Conservation (phyloP, 1,139 yeast species). For the Blastobotrys illinoisensis region DNA sequence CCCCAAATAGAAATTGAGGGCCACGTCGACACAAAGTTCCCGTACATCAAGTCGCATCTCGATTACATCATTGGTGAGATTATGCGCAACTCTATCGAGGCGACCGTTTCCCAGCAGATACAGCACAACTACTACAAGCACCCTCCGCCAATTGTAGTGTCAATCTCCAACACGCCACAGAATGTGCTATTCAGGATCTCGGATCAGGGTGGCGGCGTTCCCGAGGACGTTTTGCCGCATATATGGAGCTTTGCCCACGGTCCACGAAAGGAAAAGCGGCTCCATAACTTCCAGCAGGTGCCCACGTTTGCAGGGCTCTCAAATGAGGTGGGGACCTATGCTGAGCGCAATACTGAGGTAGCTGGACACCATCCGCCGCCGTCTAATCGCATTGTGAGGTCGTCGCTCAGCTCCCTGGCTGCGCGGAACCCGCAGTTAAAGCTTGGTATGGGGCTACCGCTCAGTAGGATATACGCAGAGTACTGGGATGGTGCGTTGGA, state of each 20-base stretch:
- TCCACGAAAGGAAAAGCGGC: constrained; percentile 27
- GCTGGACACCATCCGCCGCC: not conserved
- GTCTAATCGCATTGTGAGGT: constrained; percentile 17
- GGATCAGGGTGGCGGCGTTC: constrained; percentile 86
- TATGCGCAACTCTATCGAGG: constrained; percentile 76
- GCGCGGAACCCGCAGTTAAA: constrained; percentile 68
- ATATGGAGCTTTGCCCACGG: constrained; percentile 70
- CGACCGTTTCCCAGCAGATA: constrained; percentile 51
- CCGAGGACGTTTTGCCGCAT: constrained; percentile 49
- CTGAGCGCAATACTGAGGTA: constrained; percentile 13
- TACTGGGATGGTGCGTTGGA: constrained; percentile 91
- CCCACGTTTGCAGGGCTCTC: constrained; percentile 37
- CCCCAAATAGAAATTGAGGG: constrained; percentile 78
- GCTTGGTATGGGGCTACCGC: constrained; percentile 83
- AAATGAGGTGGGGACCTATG: constrained; percentile 19
- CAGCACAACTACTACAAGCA: constrained; percentile 27
- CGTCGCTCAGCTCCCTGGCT: constrained; percentile 50
- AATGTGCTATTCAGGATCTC: constrained; percentile 72
- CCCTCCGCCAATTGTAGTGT: constrained; percentile 69
- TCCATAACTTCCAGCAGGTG: constrained; percentile 30
- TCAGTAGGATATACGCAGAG: constrained; percentile 88
- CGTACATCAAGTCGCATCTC: constrained; percentile 79
- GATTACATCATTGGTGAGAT: constrained; percentile 84
- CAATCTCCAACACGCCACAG: constrained; percentile 60
- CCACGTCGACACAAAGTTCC: constrained; percentile 51